phyloP scores from a whole-genome alignment of 768 basidiomycete genomes.

The Coprinopsis sp. region DNA sequence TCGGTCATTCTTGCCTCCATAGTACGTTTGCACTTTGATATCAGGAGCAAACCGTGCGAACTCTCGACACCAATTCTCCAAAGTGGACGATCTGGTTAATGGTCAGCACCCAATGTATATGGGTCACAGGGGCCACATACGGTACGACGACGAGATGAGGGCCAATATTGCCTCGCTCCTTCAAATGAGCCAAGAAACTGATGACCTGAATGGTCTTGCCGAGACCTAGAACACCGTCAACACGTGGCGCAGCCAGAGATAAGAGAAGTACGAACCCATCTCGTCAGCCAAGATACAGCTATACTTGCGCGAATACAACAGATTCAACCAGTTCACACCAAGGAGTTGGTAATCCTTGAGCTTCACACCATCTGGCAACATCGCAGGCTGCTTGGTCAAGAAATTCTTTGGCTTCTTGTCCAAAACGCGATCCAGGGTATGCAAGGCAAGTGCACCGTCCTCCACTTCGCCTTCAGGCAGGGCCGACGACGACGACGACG shows the following conservation, averaged over 20 bases:
- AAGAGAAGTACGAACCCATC: slow-evolving; percentile 68
- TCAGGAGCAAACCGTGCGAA: slow-evolving; percentile 87
- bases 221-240: slow-evolving; percentile 52
- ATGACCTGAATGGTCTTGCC: slow-evolving; percentile 99
- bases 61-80: slow-evolving; percentile 99
- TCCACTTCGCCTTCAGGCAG: slow-evolving; percentile 33
- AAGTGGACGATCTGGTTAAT: slow-evolving; percentile 73
- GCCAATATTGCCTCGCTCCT: slow-evolving; percentile 70
- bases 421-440: slow-evolving; percentile 38
- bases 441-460: slow-evolving; percentile 61
- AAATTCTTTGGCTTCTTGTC: slow-evolving; percentile 53
- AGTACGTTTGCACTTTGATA: slow-evolving; percentile 87
- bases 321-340: slow-evolving; percentile 95
- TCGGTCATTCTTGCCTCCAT: slow-evolving; percentile 88
- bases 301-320: slow-evolving; percentile 72
- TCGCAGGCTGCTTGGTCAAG: slow-evolving; percentile 67
- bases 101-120: slow-evolving; percentile 8
- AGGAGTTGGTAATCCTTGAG: slow-evolving; percentile 97
- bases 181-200: slow-evolving; percentile 88
- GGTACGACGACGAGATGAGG: slow-evolving; percentile 95
- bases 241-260: background rate
- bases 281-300: slow-evolving; percentile 98
- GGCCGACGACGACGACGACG: slow-evolving; percentile 6
- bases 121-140: slow-evolving; percentile 44
- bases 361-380: slow-evolving; percentile 59